phyloP scores from a whole-genome alignment of 768 basidiomycete species.

The Kondoa subrosea region DNA sequence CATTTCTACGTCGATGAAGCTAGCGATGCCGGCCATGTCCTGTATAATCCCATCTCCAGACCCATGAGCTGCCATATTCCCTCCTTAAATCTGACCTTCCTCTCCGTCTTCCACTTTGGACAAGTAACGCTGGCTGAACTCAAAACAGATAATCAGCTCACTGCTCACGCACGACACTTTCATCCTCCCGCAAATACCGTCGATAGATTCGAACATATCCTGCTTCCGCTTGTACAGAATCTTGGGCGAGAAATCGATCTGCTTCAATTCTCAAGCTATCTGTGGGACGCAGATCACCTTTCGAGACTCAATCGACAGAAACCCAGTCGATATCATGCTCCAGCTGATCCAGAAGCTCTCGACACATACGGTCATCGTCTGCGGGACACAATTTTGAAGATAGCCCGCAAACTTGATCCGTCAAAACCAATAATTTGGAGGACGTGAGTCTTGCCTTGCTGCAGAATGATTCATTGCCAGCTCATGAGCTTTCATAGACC shows the following conservation, averaged over 20 bases:
- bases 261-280: constrained; percentile 1
- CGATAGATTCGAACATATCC: constrained; percentile 1
- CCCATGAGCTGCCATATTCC: neutral
- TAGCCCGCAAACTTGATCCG: neutral
- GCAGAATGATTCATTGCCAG: neutral
- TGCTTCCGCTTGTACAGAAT: neutral
- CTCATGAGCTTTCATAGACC: neutral
- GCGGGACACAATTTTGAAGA: neutral
- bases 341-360: neutral
- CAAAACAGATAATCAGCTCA: neutral
- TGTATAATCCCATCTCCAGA: neutral
- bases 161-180: constrained; percentile 2
- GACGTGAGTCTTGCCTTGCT: neutral
- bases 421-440: neutral
- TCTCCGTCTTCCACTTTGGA: constrained; percentile 6
- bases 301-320: neutral
- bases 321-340: neutral
- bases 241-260: constrained; percentile 3
- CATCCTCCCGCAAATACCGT: neutral
- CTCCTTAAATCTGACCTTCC: neutral
- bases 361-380: neutral
- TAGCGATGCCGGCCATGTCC: neutral
- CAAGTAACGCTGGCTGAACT: neutral
- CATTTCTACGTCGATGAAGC: neutral
- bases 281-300: constrained; percentile 4